Conservation (phyloP, 805 yeast species). For the Torulaspora microellipsoides region DNA sequence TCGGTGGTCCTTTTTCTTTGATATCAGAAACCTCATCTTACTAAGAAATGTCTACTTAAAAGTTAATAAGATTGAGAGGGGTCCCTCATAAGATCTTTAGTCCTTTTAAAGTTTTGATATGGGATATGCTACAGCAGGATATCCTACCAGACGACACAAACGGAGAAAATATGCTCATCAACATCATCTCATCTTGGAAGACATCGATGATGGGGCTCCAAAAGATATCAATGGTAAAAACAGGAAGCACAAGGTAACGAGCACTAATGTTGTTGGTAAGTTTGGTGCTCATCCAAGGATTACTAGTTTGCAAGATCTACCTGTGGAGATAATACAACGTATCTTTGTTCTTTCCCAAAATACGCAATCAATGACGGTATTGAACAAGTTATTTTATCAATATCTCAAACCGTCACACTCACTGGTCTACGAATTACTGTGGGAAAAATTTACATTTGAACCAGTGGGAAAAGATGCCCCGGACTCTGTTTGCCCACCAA, state of each 20-base stretch:
- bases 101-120: constrained; percentile 1
- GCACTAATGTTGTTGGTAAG: background rate
- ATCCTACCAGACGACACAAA: constrained; percentile 14
- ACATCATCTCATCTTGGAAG: background rate
- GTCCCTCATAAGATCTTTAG: too few species aligned
- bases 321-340: constrained; percentile 18
- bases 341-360: constrained; percentile 15
- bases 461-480: constrained; percentile 2
- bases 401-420: constrained; percentile 16
- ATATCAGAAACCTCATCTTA: too few species aligned
- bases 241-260: background rate
- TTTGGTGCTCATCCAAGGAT: background rate
- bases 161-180: constrained; percentile 7
- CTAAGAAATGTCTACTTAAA: too few species aligned
- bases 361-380: constrained; percentile 8
- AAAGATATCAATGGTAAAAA: background rate
- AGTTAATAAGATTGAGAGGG: too few species aligned
- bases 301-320: constrained; percentile 13
- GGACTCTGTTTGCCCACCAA: background rate
- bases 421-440: constrained; percentile 10
- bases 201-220: too few species aligned
- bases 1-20: too few species aligned
- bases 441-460: constrained; percentile 13
- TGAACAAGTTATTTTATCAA: constrained; percentile 18
- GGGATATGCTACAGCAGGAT: constrained; percentile 20